A percentile compares a stretch with the other conserved stretches of the same genome.
Evolutionary conservation across 1,284 basidiomycete species (phyloP).

Genomic region (Trametes pubescens): DNA sequence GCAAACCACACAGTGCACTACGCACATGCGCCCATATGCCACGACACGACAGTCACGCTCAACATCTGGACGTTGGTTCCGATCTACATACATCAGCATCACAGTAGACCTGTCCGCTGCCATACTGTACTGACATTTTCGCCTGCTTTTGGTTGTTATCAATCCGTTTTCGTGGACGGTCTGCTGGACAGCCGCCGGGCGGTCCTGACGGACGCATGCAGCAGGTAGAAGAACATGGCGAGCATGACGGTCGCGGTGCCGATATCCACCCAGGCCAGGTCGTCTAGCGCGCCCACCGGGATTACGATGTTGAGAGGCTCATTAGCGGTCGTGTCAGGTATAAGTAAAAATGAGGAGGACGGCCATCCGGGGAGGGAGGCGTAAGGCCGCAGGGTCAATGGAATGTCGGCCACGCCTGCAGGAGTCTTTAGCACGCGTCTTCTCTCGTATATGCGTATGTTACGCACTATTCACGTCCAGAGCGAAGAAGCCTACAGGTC

Average conservation of each 20-base stretch:
- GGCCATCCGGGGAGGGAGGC: conserved; percentile 29
- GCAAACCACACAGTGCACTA: conserved; percentile 4
- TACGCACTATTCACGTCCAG: conserved; percentile 40
- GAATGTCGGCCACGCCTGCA: conserved; percentile 7
- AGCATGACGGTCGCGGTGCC: conserved; percentile 51
- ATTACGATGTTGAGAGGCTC: conserved; percentile 36
- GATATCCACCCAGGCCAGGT: conserved; percentile 51
- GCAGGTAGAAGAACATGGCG: conserved; percentile 49
- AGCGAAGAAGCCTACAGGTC: conserved; percentile 51
- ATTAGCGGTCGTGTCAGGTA: conserved; percentile 17
- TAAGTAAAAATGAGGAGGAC: conserved; percentile 8
- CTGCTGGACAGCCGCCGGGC: conserved; percentile 31
- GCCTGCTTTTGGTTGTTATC: conserved; percentile 33
- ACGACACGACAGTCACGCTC: conserved; percentile 29
- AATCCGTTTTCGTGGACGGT: conserved; percentile 33
- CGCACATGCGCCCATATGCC: conserved; percentile 4
- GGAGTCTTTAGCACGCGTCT: background rate
- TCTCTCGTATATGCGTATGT: too few species aligned
- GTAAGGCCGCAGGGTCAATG: conserved; percentile 31
- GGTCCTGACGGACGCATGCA: conserved; percentile 36
- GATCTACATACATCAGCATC: conserved; percentile 40
- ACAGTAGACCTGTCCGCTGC: conserved; percentile 39
- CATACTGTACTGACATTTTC: conserved; percentile 40
- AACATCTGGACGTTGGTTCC: conserved; percentile 35
- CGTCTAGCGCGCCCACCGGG: conserved; percentile 49